Conservation (phyloP, 768 basidiomycete species). For the Lactarius pseudohatsudake region DNA sequence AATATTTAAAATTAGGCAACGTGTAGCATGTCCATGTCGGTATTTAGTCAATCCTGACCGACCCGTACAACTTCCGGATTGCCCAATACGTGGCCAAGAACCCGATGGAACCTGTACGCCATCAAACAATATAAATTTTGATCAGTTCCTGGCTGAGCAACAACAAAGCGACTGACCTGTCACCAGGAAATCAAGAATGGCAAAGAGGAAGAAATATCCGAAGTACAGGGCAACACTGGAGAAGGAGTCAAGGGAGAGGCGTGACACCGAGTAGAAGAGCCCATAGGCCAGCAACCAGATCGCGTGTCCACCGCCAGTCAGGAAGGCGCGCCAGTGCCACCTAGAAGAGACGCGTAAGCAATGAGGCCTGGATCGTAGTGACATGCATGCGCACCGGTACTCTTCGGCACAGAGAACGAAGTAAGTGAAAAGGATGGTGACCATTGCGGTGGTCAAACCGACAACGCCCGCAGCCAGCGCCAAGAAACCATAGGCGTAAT, state of each 20-base stretch:
- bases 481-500: slow-evolving; percentile 96
- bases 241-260: slow-evolving; percentile 75
- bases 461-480: slow-evolving; percentile 84
- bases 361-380: neutral
- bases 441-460: slow-evolving; percentile 84
- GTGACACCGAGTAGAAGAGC: slow-evolving; percentile 82
- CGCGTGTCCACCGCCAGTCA: slow-evolving; percentile 88
- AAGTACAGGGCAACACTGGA: slow-evolving; percentile 83
- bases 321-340: slow-evolving; percentile 97
- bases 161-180: slow-evolving; percentile 55
- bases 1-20: neutral
- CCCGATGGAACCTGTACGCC: slow-evolving; percentile 74
- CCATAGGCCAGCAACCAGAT: slow-evolving; percentile 92
- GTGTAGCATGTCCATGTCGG: neutral
- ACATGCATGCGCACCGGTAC: slow-evolving; percentile 58
- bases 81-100: slow-evolving; percentile 92
- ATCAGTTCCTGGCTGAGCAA: slow-evolving; percentile 2
- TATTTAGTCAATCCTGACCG: slow-evolving; percentile 69
- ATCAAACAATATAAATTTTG: neutral
- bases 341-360: slow-evolving; percentile 39
- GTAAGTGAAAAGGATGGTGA: slow-evolving; percentile 85
- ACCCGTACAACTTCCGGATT: slow-evolving; percentile 77
- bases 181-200: slow-evolving; percentile 79
- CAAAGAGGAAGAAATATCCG: slow-evolving; percentile 84
- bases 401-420: slow-evolving; percentile 94